phyloP scores from a whole-genome alignment of 371 early-diverging fungal genomes.

The Mucor ambiguus region DNA sequence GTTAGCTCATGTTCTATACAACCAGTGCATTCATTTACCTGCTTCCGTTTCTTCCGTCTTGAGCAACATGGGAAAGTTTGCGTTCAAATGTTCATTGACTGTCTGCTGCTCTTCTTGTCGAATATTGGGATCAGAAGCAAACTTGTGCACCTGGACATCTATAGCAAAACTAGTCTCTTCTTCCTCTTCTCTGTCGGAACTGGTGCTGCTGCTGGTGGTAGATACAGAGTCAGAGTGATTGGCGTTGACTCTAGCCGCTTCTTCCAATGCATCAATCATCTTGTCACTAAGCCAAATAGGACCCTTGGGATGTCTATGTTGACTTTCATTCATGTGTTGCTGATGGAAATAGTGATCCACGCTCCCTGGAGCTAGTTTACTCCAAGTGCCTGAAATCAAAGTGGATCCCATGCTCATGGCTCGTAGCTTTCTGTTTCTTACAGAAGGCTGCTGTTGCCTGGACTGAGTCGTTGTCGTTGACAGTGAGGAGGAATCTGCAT shows the following conservation, averaged over 20 bases:
- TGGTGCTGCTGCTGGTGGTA: neutral
- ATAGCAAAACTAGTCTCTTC: neutral
- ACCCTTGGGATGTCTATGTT: conserved; percentile 13
- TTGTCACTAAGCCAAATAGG: conserved; percentile 8
- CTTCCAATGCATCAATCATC: neutral
- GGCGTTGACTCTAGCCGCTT: neutral
- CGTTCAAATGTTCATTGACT: conserved; percentile 43
- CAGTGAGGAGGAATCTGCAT: neutral
- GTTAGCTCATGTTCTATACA: neutral
- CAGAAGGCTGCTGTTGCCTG: neutral
- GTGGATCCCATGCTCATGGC: conserved; percentile 12
- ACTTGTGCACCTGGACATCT: neutral
- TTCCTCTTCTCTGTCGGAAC: neutral
- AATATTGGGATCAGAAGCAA: neutral
- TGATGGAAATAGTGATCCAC: conserved; percentile 1
- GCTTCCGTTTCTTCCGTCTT: conserved; percentile 53
- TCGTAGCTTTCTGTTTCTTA: neutral
- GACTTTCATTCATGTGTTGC: conserved; percentile 19
- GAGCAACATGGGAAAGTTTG: conserved; percentile 58
- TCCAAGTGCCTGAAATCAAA: conserved; percentile 9
- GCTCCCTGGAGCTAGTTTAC: conserved; percentile 5
- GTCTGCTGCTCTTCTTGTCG: conserved; percentile 21
- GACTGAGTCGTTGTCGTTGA: neutral
- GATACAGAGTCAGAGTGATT: neutral
- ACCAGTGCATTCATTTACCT: conserved; percentile 26